Evolutionary conservation across 306 rosid genomes (phyloP).

Genomic region (Adenanthera pavonina): DNA sequence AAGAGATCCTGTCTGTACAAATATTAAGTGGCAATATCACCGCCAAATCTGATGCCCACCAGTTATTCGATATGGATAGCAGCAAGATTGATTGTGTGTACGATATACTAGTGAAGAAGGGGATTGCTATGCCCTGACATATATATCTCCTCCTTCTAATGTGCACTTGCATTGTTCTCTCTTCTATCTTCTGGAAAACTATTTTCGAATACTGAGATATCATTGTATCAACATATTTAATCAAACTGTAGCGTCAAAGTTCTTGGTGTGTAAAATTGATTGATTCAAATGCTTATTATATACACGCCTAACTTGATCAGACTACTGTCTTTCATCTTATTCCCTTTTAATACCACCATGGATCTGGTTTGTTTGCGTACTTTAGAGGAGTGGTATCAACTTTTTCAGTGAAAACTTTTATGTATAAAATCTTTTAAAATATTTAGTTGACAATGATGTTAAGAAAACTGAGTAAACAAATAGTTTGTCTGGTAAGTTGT

Average conservation of each 20-base stretch:
- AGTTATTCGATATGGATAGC: not conserved
- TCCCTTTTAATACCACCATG: not conserved
- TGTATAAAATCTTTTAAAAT: no score
- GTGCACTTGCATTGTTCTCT: not conserved
- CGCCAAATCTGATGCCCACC: slow-evolving; percentile 19
- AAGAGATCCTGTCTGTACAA: slow-evolving; percentile 1
- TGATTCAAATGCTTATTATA: not conserved
- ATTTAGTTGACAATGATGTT: not conserved
- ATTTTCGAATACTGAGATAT: not conserved
- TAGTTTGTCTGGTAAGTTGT: no score
- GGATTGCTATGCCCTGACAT: not conserved
- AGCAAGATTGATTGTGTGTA: slow-evolving; percentile 4
- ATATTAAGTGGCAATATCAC: slow-evolving; percentile 16
- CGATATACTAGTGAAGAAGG: not conserved
- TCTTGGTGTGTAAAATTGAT: not conserved
- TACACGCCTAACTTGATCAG: not conserved
- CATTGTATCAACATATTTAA: not conserved
- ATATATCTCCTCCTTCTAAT: not conserved
- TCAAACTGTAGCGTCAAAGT: not conserved
- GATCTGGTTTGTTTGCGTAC: not conserved
- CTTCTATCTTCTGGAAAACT: not conserved
- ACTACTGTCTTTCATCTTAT: not conserved
- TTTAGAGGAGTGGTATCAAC: not conserved
- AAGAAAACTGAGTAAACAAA: not conserved
- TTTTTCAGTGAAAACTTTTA: not conserved